A percentile compares a stretch with the other conserved stretches of the same genome.
These are phyloP conservation scores for Stephanodiscus minutulus DNA, from an alignment of 108 stramenopile genomes.

Conservation along the genomic window DNA sequence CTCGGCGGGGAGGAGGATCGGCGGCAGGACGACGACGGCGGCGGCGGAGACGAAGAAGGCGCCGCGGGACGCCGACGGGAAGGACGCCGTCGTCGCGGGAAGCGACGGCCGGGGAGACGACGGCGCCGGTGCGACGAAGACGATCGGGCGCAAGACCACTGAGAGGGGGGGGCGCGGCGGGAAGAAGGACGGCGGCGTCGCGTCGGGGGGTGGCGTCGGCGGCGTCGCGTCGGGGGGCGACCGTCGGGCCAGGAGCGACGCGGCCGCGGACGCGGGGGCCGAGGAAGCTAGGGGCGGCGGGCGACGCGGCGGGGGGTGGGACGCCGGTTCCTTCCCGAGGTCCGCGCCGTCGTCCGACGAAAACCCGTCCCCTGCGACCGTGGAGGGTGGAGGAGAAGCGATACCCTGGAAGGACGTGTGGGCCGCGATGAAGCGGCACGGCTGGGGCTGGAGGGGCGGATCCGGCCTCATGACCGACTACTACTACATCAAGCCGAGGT, in stretches of 20 bases:
- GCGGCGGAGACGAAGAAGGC: background rate
- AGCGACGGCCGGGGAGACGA: no score
- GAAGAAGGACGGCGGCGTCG: background rate
- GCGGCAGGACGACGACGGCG: background rate
- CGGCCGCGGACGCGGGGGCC: no score
- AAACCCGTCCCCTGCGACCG: no score
- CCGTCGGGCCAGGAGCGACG: background rate
- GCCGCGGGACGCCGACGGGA: background rate
- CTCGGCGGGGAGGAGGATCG: background rate
- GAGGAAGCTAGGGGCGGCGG: no score
- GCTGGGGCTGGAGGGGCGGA: slow-evolving; percentile 34
- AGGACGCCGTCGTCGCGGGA: no score
- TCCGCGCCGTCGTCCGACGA: background rate
- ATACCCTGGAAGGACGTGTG: slow-evolving; percentile 24
- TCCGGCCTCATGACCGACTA: slow-evolving; percentile 44
- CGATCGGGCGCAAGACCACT: background rate
- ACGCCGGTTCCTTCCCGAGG: no score
- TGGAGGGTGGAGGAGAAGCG: no score
- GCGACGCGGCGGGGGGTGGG: no score
- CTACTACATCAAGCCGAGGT: slow-evolving; percentile 35
- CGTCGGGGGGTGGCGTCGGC: background rate
- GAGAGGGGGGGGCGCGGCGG: background rate
- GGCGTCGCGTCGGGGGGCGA: background rate
- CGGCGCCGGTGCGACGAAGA: no score
- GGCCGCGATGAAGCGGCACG: slow-evolving; percentile 19